Evolutionary conservation across 352 stramenopile species (phyloP).

Genomic region (Globisporangium solare): DNA sequence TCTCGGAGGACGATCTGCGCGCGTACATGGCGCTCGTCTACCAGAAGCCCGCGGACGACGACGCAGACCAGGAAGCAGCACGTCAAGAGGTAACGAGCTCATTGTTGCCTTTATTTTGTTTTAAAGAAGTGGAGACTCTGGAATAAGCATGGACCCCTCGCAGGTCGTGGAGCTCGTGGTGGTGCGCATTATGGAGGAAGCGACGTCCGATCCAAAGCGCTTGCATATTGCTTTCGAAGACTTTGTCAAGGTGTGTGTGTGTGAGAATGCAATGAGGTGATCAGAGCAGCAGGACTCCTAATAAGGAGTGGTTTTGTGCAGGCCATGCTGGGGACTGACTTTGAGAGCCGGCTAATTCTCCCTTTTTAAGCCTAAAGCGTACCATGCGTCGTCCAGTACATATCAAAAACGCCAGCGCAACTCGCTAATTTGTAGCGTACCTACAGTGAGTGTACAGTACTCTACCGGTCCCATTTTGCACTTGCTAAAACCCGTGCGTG

Average conservation of each 20-base stretch:
- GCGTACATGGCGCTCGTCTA: constrained; percentile 43
- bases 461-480: background rate
- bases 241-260: constrained; percentile 53
- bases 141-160: too few relatives aligned
- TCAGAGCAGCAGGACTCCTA: too few relatives aligned
- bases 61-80: constrained; percentile 17
- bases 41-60: constrained; percentile 24
- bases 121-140: too few relatives aligned
- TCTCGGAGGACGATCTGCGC: constrained; percentile 50
- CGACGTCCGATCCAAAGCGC: constrained; percentile 35
- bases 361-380: constrained; percentile 30
- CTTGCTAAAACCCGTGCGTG: background rate
- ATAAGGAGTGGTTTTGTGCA: constrained; percentile 4
- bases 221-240: constrained; percentile 58
- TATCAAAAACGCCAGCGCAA: background rate
- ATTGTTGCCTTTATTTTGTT: too few relatives aligned
- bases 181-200: constrained; percentile 44
- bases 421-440: background rate
- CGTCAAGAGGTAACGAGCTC: constrained; percentile 34
- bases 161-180: constrained; percentile 41
- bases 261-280: background rate
- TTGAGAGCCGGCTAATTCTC: constrained; percentile 51
- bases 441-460: too few relatives aligned
- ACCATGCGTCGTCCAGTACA: background rate
- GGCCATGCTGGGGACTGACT: constrained; percentile 58